Percentiles rank a stretch among this genome's conserved stretches.
phyloP scores from a whole-genome alignment of 1,284 basidiomycete species.

The Cutaneotrichosporon spelunceum region DNA sequence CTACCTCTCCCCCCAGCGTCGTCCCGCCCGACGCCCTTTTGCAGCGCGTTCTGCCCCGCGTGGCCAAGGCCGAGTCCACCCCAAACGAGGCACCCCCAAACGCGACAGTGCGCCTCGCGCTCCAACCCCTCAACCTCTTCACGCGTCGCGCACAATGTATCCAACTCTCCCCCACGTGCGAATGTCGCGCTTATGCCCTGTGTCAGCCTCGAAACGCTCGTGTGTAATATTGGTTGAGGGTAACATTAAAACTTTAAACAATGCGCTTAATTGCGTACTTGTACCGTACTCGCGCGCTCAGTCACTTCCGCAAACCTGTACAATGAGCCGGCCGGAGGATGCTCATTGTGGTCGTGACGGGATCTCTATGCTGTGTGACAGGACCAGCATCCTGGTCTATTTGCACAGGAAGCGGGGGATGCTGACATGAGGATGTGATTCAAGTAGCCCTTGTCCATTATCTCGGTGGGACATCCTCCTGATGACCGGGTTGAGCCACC shows the following conservation, averaged over 20 bases:
- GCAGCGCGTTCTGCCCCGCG: slow-evolving; percentile 56
- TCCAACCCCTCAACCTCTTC: slow-evolving; percentile 40
- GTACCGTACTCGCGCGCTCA: slow-evolving; percentile 52
- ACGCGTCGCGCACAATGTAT: slow-evolving; percentile 48
- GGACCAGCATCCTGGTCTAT: slow-evolving; percentile 39
- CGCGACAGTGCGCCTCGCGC: slow-evolving; percentile 36
- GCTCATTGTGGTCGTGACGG: slow-evolving; percentile 48
- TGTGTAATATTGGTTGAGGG: no score
- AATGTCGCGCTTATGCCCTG: slow-evolving; percentile 49
- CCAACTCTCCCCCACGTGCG: slow-evolving; percentile 42
- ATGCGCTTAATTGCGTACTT: no score
- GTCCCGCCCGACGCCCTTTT: slow-evolving; percentile 52
- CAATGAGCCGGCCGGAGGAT: slow-evolving; percentile 54
- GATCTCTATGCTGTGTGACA: slow-evolving; percentile 52
- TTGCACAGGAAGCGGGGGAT: neutral
- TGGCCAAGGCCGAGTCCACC: slow-evolving; percentile 61
- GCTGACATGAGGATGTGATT: neutral
- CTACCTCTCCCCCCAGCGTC: slow-evolving; percentile 53
- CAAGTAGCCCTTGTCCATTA: neutral
- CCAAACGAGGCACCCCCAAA: slow-evolving; percentile 55
- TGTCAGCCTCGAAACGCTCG: slow-evolving; percentile 54
- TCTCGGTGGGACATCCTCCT: neutral
- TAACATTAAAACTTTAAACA: no score
- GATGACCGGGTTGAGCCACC: neutral
- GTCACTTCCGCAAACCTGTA: slow-evolving; percentile 57